These are phyloP conservation scores for Paraurostyla sp. DNA, from an alignment of 73 alveolate genomes.

Conservation along the genomic window DNA sequence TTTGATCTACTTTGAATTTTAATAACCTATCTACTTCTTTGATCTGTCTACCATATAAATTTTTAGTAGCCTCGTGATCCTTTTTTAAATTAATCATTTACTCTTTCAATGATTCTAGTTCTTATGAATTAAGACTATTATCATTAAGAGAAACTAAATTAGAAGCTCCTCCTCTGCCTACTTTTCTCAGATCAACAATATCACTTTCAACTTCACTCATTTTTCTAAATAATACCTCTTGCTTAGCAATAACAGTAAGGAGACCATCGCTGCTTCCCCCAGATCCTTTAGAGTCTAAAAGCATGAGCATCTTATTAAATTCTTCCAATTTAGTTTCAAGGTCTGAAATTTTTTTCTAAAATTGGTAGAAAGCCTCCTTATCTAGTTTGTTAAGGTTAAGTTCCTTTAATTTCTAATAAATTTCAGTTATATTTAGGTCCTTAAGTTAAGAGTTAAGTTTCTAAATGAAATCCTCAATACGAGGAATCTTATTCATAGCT, in stretches of 20 bases:
- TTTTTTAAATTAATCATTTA: not conserved
- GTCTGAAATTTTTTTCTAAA: not conserved
- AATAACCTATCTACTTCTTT: not conserved
- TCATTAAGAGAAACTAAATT: not conserved
- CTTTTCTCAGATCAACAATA: not conserved
- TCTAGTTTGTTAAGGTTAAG: not conserved
- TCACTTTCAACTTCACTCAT: conserved; percentile 7
- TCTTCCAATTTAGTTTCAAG: not conserved
- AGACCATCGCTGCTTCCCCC: not conserved
- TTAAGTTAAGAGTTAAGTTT: not conserved
- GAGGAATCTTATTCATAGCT: not conserved
- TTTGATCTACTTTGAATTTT: not conserved
- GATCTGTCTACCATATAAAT: not conserved
- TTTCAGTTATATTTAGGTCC: not conserved
- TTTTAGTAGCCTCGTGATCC: not conserved
- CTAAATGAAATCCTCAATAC: not conserved
- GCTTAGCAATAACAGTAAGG: not conserved
- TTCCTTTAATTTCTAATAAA: not conserved
- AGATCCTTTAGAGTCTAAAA: not conserved
- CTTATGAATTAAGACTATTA: not conserved
- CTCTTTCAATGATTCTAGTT: not conserved
- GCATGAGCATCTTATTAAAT: not conserved
- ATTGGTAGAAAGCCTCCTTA: not conserved
- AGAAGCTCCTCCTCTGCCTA: not conserved
- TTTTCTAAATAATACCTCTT: not conserved